These are phyloP conservation scores for Martiniozyma abietophila DNA, from an alignment of 805 yeast genomes.

Conservation along the genomic window DNA sequence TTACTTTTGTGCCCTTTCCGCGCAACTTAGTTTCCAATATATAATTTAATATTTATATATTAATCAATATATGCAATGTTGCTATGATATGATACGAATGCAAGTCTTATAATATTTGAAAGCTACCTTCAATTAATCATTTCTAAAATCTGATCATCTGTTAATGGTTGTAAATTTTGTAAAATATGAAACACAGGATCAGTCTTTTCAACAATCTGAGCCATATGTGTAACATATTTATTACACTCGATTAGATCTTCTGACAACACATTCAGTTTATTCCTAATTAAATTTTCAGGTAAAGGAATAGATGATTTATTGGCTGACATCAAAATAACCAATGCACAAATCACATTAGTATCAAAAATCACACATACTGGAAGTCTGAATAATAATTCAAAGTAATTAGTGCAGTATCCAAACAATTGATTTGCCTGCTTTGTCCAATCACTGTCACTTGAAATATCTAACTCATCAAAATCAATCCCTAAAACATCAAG, in stretches of 20 bases:
- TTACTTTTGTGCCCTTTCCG: no score
- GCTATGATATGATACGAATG: no score
- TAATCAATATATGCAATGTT: no score
- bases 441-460: slow-evolving; percentile 10
- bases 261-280: slow-evolving; percentile 11
- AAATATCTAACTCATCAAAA: neutral
- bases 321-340: slow-evolving; percentile 19
- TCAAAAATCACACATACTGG: slow-evolving; percentile 22
- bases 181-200: slow-evolving; percentile 21
- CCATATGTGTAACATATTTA: slow-evolving; percentile 15
- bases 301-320: slow-evolving; percentile 14
- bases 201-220: slow-evolving; percentile 11
- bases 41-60: no score
- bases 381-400: slow-evolving; percentile 22
- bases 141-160: slow-evolving; percentile 3
- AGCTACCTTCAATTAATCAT: slow-evolving; percentile 2
- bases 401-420: slow-evolving; percentile 19
- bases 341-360: slow-evolving; percentile 17
- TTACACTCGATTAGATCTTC: slow-evolving; percentile 21
- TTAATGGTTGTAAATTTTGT: slow-evolving; percentile 15
- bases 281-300: slow-evolving; percentile 13
- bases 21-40: no score
- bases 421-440: slow-evolving; percentile 14
- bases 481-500: slow-evolving; percentile 18
- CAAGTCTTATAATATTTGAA: no score